These are phyloP conservation scores for Russula olivacea DNA, from an alignment of 768 basidiomycete species.

Conservation along the genomic window DNA sequence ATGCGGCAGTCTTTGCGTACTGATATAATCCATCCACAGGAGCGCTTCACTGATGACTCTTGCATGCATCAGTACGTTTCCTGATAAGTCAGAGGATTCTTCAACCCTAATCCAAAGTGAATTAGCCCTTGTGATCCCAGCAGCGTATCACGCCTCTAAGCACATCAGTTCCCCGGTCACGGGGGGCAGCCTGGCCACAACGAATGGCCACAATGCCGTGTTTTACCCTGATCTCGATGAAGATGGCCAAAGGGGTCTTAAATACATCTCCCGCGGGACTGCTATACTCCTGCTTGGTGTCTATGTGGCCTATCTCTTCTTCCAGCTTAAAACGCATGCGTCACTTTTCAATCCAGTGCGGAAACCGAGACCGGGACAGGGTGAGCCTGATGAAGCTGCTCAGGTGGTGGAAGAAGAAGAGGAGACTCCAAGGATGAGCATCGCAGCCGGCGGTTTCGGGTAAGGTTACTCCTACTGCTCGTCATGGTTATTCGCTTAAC, in stretches of 20 bases:
- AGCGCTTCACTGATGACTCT: conserved; percentile 61
- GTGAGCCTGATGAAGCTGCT: not conserved
- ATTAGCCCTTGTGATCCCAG: conserved; percentile 79
- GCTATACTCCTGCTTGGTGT: conserved; percentile 67
- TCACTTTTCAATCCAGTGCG: conserved; percentile 45
- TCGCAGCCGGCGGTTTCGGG: conserved; percentile 56
- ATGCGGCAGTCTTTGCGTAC: not conserved
- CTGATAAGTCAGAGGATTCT: not conserved
- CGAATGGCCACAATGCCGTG: conserved; percentile 14
- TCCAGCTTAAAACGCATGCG: conserved; percentile 57
- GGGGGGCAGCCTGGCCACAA: not conserved
- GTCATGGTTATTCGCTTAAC: not conserved
- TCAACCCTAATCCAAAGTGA: not conserved
- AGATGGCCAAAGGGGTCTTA: conserved; percentile 42
- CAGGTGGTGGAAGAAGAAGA: conserved; percentile 38
- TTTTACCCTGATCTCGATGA: conserved; percentile 27
- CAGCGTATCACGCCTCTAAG: conserved; percentile 64
- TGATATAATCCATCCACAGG: conserved; percentile 9
- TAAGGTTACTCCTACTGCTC: conserved; percentile 24
- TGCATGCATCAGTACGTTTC: conserved; percentile 68
- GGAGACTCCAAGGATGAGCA: conserved; percentile 55
- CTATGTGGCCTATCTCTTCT: conserved; percentile 45
- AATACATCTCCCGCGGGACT: conserved; percentile 76
- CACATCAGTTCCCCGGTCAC: not conserved
- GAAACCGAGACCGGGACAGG: not conserved